Conservation (phyloP, 495 filamentous ascomycete species). For the Chaetomidium leptoderma region DNA sequence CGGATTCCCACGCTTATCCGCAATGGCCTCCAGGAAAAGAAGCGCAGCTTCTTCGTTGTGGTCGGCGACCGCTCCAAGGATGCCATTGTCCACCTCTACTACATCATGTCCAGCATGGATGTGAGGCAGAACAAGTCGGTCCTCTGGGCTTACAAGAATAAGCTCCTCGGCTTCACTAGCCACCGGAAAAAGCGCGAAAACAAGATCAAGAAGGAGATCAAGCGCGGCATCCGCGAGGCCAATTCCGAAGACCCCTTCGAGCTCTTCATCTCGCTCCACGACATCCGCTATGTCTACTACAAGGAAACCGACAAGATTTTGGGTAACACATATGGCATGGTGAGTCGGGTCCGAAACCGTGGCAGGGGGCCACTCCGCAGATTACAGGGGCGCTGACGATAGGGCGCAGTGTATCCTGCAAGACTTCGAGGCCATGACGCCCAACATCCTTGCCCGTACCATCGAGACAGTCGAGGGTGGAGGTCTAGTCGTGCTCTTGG, state of each 20-base stretch:
- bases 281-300: conserved; percentile 99
- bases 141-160: conserved; percentile 99
- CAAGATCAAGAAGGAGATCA: conserved; percentile 98
- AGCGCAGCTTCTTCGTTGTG: conserved; percentile 94
- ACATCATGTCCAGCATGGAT: conserved; percentile 84
- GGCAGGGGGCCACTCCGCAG: neutral
- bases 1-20: conserved; percentile 93
- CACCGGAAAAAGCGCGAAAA: conserved; percentile 95
- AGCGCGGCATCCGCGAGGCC: conserved; percentile 88
- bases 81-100: conserved; percentile 92
- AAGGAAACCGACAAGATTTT: conserved; percentile 99
- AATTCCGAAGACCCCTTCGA: conserved; percentile 97
- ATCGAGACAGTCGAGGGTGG: conserved; percentile 98
- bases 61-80: conserved; percentile 96
- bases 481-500: conserved; percentile 79
- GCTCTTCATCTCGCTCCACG: conserved; percentile 91
- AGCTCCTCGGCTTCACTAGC: conserved; percentile 85
- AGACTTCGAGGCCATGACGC: conserved; percentile 96
- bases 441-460: conserved; percentile 88
- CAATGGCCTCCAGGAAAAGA: conserved; percentile 95
- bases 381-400: conserved; percentile 15
- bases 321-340: conserved; percentile 96
- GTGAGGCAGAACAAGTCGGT: conserved; percentile 96
- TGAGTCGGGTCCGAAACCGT: conserved; percentile 16
- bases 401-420: conserved; percentile 73